These are phyloP conservation scores for Trichoderma guizhouense DNA, from an alignment of 2,329 filamentous ascomycete species.

Conservation along the genomic window DNA sequence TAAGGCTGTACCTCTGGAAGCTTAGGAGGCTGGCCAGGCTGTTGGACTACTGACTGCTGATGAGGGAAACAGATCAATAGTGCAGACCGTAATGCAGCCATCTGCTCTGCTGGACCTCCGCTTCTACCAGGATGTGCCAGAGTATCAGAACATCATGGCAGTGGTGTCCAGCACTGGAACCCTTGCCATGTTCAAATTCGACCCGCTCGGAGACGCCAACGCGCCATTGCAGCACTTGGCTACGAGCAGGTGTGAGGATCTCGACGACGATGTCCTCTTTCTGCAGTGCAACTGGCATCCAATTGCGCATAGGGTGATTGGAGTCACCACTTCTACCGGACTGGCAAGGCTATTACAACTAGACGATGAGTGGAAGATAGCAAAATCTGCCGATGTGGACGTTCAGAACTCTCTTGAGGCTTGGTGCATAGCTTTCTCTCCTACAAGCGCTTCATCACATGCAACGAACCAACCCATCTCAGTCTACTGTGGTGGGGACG, in stretches of 20 bases:
- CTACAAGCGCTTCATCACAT: slow-evolving; percentile 24
- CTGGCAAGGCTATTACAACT: slow-evolving; percentile 55
- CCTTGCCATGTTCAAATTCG: slow-evolving; percentile 60
- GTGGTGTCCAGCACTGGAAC: slow-evolving; percentile 75
- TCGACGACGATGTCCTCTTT: slow-evolving; percentile 60
- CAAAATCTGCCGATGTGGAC: slow-evolving; percentile 35
- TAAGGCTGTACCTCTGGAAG: slow-evolving; percentile 39
- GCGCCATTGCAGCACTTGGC: slow-evolving; percentile 39
- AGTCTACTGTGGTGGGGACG: slow-evolving; percentile 72
- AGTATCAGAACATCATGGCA: slow-evolving; percentile 55
- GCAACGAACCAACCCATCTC: slow-evolving; percentile 29
- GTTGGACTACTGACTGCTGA: background rate
- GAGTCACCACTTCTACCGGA: slow-evolving; percentile 68
- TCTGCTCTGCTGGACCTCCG: slow-evolving; percentile 83
- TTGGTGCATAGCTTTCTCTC: slow-evolving; percentile 66
- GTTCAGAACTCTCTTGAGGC: slow-evolving; percentile 61
- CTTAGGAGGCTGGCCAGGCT: background rate
- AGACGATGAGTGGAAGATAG: slow-evolving; percentile 40
- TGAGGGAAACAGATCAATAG: slow-evolving; percentile 21
- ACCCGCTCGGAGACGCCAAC: slow-evolving; percentile 34
- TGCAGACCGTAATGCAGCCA: slow-evolving; percentile 60
- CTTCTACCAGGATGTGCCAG: slow-evolving; percentile 56
- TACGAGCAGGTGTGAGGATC: slow-evolving; percentile 45
- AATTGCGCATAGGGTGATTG: slow-evolving; percentile 50
- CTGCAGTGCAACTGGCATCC: slow-evolving; percentile 75